These are phyloP conservation scores for Ruellia speciosa DNA, from an alignment of 305 asterid species.

Conservation along the genomic window DNA sequence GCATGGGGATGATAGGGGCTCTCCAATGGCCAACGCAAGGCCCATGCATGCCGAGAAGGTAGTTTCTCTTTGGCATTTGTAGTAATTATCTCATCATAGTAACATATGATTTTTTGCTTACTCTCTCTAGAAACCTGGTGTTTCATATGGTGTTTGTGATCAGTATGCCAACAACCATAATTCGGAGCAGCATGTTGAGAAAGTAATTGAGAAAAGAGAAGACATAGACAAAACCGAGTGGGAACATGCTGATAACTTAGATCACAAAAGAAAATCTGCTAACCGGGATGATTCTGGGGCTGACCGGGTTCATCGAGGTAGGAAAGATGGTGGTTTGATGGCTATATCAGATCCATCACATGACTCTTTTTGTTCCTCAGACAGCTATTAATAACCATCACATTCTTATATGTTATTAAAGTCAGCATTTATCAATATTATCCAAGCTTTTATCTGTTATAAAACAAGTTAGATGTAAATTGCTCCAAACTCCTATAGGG, in stretches of 20 bases:
- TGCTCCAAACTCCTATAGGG: too few relatives aligned
- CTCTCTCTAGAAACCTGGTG: conserved; percentile 47
- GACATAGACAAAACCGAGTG: conserved; percentile 41
- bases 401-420: conserved; percentile 6
- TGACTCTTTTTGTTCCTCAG: conserved; percentile 16
- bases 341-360: conserved; percentile 17
- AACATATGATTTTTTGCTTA: conserved; percentile 22
- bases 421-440: conserved; percentile 7
- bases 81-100: conserved; percentile 18
- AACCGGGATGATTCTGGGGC: conserved; percentile 36
- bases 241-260: conserved; percentile 39
- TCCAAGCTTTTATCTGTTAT: not conserved
- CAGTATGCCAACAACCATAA: conserved; percentile 36
- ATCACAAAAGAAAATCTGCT: conserved; percentile 46
- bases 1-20: conserved; percentile 48
- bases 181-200: conserved; percentile 42
- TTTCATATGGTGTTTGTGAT: conserved; percentile 39
- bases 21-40: conserved; percentile 32
- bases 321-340: conserved; percentile 20
- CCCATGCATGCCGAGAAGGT: conserved; percentile 24
- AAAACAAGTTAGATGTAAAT: too few relatives aligned
- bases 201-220: conserved; percentile 46
- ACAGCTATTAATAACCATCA: not conserved
- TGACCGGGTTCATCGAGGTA: conserved; percentile 58
- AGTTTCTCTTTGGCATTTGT: conserved; percentile 24